Conservation (phyloP, 352 stramenopile genomes). For the Pythium volutum region DNA sequence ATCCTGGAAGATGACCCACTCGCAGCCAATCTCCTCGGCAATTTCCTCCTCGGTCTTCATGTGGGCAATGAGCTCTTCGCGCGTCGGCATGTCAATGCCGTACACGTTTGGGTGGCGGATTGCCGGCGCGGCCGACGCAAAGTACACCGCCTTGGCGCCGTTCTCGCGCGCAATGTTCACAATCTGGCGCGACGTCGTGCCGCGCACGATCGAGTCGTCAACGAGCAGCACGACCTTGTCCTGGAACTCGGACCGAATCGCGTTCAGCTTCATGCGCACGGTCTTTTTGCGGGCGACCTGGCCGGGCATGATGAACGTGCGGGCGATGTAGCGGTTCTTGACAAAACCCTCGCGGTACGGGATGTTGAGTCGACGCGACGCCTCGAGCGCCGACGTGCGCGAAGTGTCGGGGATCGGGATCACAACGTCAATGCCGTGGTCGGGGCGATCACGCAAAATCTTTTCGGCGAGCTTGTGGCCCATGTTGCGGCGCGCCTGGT, state of each 20-base stretch:
- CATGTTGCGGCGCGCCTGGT: conserved; percentile 98
- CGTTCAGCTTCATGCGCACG: conserved; percentile 98
- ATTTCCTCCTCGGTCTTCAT: conserved; percentile 94
- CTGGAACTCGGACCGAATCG: conserved; percentile 90
- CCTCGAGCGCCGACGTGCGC: conserved; percentile 94
- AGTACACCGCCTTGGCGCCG: conserved; percentile 95
- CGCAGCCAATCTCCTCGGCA: conserved; percentile 91
- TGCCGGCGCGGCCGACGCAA: conserved; percentile 95
- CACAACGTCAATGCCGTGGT: conserved; percentile 97
- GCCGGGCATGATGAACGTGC: conserved; percentile 99
- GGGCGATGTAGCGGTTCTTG: conserved; percentile 99
- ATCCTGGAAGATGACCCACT: conserved; percentile 95
- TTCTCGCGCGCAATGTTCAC: conserved; percentile 98
- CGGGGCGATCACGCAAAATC: conserved; percentile 88
- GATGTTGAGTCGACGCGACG: conserved; percentile 77
- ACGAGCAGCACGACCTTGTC: conserved; percentile 97
- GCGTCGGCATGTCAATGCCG: conserved; percentile 99
- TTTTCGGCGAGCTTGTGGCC: conserved; percentile 96
- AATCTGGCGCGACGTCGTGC: conserved; percentile 98
- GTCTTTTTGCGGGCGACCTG: conserved; percentile 95
- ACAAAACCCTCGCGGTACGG: conserved; percentile 98
- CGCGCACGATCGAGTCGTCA: conserved; percentile 99
- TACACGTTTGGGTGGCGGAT: conserved; percentile 99
- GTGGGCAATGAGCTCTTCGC: conserved; percentile 97
- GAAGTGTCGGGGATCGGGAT: conserved; percentile 99